Conservation (phyloP, 768 basidiomycete species). For the Pulveroboletus sp. region DNA sequence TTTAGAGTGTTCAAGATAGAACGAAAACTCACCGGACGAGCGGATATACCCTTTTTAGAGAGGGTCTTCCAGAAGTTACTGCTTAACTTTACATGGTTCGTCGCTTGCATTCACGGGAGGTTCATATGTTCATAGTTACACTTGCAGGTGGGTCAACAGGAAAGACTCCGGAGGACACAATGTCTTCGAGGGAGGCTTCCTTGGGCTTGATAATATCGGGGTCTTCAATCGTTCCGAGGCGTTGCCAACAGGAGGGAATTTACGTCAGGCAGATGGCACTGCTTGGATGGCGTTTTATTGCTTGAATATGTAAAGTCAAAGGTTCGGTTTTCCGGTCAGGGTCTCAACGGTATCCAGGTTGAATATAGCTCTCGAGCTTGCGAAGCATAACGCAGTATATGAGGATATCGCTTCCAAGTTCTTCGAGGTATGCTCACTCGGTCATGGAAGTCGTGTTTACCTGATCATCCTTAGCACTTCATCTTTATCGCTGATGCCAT, state of each 20-base stretch:
- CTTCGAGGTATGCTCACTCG: constrained; percentile 57
- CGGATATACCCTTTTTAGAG: constrained; percentile 91
- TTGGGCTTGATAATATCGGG: constrained; percentile 97
- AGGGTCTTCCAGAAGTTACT: constrained; percentile 97
- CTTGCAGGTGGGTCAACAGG: constrained; percentile 90
- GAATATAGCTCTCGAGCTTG: constrained; percentile 94
- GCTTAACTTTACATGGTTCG: constrained; percentile 93
- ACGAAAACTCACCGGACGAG: constrained; percentile 86
- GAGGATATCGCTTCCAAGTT: constrained; percentile 99
- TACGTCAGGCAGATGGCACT: constrained; percentile 97
- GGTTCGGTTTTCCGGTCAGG: neutral
- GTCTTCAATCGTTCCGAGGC: constrained; percentile 98
- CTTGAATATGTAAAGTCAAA: constrained; percentile 74
- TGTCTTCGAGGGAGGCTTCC: constrained; percentile 97
- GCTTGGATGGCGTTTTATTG: constrained; percentile 99
- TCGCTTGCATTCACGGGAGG: neutral
- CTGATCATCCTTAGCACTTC: constrained; percentile 65
- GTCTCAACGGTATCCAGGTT: constrained; percentile 49
- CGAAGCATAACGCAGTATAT: constrained; percentile 96
- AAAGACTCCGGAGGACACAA: constrained; percentile 94
- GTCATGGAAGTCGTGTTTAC: constrained; percentile 1
- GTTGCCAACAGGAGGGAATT: constrained; percentile 85
- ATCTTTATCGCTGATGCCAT: constrained; percentile 98
- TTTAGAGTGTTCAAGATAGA: constrained; percentile 99
- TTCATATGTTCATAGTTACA: neutral